Evolutionary conservation across 1,139 yeast genomes (phyloP).

Genomic region (Meyerozyma sp.): DNA sequence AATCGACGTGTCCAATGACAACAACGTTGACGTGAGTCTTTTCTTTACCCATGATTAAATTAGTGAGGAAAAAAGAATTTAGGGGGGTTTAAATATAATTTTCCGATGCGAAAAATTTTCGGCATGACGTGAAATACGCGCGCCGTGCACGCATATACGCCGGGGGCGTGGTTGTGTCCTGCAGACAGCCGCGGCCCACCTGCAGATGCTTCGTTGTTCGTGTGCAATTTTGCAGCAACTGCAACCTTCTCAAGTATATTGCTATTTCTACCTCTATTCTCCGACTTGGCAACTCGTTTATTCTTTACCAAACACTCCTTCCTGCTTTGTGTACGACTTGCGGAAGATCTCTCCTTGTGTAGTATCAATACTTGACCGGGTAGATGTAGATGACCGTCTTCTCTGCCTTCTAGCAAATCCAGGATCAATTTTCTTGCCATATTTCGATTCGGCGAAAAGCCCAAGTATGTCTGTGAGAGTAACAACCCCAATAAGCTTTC

Average conservation of each 20-base stretch:
- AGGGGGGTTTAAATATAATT: constrained; percentile 1
- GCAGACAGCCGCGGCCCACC: not conserved
- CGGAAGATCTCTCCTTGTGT: constrained; percentile 15
- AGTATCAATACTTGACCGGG: constrained; percentile 33
- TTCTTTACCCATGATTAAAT: constrained; percentile 86
- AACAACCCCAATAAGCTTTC: constrained; percentile 82
- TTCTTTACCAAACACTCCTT: not conserved
- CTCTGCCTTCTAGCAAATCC: constrained; percentile 82
- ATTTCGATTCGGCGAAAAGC: constrained; percentile 65
- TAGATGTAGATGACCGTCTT: constrained; percentile 50
- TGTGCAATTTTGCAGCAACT: not conserved
- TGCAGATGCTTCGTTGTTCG: not conserved
- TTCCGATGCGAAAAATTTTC: constrained; percentile 1
- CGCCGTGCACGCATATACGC: not conserved
- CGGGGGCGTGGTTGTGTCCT: not conserved
- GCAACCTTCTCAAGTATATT: not conserved
- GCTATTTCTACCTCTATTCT: not conserved
- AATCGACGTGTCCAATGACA: constrained; percentile 99
- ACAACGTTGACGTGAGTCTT: constrained; percentile 98
- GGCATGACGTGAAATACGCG: not conserved
- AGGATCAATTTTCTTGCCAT: constrained; percentile 70
- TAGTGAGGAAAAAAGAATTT: not conserved
- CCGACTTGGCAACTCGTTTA: not conserved
- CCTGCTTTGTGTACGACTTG: constrained; percentile 10
- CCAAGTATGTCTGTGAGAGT: constrained; percentile 87